Evolutionary conservation across 257 asterid species (phyloP).

Genomic region (Paraleonurus japonicus): DNA sequence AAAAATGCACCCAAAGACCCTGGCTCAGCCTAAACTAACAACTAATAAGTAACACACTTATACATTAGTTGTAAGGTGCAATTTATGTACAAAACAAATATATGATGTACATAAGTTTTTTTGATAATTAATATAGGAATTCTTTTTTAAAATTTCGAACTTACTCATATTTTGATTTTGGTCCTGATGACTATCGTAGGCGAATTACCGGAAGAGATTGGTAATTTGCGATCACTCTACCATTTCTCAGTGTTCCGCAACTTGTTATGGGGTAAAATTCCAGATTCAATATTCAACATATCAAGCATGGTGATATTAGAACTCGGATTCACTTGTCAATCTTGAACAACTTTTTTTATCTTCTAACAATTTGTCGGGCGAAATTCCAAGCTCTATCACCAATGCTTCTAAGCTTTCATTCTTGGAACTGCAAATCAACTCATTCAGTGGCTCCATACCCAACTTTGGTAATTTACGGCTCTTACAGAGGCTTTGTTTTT

Average conservation of each 20-base stretch:
- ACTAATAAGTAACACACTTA: too few relatives aligned
- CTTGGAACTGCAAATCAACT: neutral
- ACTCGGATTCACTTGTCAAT: neutral
- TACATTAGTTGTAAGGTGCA: too few relatives aligned
- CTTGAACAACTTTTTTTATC: neutral
- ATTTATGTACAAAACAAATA: too few relatives aligned
- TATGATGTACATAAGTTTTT: too few relatives aligned
- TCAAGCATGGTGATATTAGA: neutral
- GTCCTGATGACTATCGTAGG: neutral
- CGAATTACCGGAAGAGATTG: neutral
- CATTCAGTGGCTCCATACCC: neutral
- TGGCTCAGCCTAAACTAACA: too few relatives aligned
- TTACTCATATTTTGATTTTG: too few relatives aligned
- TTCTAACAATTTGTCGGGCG: neutral
- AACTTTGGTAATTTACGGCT: neutral
- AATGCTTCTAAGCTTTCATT: neutral
- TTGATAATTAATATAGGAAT: too few relatives aligned
- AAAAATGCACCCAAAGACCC: too few relatives aligned
- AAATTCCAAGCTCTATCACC: neutral
- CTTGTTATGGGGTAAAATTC: neutral
- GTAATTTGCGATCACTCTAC: neutral
- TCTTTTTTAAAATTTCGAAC: too few relatives aligned
- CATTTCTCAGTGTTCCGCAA: neutral
- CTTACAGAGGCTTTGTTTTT: neutral
- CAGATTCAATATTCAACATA: neutral